These are phyloP conservation scores for Polygonum aviculare DNA, from an alignment of 148 eudicot species.

Conservation along the genomic window DNA sequence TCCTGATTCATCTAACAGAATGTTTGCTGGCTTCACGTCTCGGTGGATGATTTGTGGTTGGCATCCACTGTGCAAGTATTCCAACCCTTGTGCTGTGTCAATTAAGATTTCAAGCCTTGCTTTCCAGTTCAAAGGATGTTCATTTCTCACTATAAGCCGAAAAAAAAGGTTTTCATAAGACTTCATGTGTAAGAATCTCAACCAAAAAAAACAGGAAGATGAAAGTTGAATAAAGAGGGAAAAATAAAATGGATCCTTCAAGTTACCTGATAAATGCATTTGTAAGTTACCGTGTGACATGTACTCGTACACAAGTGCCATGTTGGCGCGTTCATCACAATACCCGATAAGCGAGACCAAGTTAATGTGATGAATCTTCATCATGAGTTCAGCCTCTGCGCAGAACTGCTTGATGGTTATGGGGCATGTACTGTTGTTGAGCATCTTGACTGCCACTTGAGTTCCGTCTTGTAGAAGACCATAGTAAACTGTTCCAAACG, in stretches of 20 bases:
- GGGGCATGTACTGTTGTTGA: slow-evolving; percentile 23
- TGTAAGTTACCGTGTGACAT: slow-evolving; percentile 32
- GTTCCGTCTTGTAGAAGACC: slow-evolving; percentile 22
- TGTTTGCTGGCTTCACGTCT: slow-evolving; percentile 36
- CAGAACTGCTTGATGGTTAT: slow-evolving; percentile 30
- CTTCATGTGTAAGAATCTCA: too few relatives aligned
- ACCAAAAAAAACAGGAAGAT: neutral
- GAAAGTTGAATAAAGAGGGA: neutral
- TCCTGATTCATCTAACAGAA: slow-evolving; percentile 21
- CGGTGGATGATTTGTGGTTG: slow-evolving; percentile 37
- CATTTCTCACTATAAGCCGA: neutral
- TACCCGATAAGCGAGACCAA: slow-evolving; percentile 39
- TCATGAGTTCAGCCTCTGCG: slow-evolving; percentile 24
- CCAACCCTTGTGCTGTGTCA: slow-evolving; percentile 44
- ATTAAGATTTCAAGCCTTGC: slow-evolving; percentile 34
- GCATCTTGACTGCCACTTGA: slow-evolving; percentile 45
- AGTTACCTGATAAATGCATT: slow-evolving; percentile 22
- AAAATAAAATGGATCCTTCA: neutral
- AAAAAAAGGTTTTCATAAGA: neutral
- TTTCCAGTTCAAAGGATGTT: slow-evolving; percentile 26
- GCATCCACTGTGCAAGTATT: slow-evolving; percentile 36
- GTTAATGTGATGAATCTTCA: slow-evolving; percentile 38
- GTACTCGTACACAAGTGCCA: slow-evolving; percentile 38
- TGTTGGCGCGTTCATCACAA: slow-evolving; percentile 25
- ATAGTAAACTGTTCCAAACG: slow-evolving; percentile 12